Percentiles rank a stretch among this genome's conserved stretches.
phyloP scores from a whole-genome alignment of 2,329 filamentous ascomycete species.

The Cadophora luteo-olivacea region DNA sequence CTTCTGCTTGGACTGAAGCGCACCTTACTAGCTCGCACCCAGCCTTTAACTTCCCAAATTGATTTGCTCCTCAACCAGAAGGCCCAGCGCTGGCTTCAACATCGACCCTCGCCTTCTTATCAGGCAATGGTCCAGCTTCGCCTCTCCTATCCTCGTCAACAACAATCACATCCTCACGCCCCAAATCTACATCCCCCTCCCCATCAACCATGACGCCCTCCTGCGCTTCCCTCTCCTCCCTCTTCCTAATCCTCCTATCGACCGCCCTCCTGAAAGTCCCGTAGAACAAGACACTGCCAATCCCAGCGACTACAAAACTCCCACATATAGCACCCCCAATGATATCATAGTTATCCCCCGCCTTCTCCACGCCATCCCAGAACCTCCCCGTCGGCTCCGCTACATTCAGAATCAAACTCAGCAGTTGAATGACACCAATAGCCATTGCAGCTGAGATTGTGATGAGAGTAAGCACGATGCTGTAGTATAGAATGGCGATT shows the following conservation, averaged over 20 bases:
- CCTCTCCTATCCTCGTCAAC: not conserved
- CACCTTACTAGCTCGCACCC: too few species aligned
- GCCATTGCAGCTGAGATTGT: constrained; percentile 53
- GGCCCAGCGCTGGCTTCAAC: constrained; percentile 8
- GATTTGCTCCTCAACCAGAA: not conserved
- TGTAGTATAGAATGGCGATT: constrained; percentile 94
- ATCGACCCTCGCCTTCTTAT: constrained; percentile 7
- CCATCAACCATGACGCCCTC: not conserved
- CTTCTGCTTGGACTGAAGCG: too few species aligned
- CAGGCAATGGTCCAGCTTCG: not conserved
- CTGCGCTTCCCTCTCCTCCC: not conserved
- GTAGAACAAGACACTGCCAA: constrained; percentile 69
- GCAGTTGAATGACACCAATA: constrained; percentile 84
- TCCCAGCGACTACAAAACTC: constrained; percentile 79
- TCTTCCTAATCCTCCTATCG: constrained; percentile 11
- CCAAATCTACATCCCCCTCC: not conserved
- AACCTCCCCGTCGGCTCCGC: constrained; percentile 70
- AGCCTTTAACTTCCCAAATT: too few species aligned
- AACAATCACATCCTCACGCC: not conserved
- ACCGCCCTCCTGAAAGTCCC: constrained; percentile 58
- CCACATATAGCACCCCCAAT: constrained; percentile 88
- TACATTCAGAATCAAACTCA: constrained; percentile 80
- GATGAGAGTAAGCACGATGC: constrained; percentile 50
- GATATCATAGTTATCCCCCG: constrained; percentile 83
- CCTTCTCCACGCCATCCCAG: constrained; percentile 84